Conservation (phyloP, 305 asterid species). For the Solanum hybrid region DNA sequence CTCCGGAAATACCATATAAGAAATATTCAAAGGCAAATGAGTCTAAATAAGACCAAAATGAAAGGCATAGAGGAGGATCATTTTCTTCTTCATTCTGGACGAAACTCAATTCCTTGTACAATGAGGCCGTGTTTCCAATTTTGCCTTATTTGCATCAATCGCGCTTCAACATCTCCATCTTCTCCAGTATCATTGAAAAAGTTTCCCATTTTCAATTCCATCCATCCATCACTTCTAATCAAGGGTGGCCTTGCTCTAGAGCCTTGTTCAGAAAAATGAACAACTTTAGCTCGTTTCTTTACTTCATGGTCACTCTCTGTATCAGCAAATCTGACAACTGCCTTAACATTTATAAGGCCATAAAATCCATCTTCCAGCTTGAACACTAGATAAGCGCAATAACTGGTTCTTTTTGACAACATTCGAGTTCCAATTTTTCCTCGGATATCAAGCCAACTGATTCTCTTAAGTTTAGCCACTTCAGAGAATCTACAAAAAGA, state of each 20-base stretch:
- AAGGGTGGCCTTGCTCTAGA: not conserved
- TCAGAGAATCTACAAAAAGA: not conserved
- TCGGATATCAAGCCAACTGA: constrained; percentile 33
- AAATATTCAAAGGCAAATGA: not conserved
- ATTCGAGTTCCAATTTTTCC: constrained; percentile 20
- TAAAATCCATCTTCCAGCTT: not conserved
- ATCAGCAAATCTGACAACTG: not conserved
- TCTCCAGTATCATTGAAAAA: constrained; percentile 16
- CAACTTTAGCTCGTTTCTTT: not conserved
- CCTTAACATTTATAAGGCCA: constrained; percentile 22
- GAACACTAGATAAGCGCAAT: constrained; percentile 10
- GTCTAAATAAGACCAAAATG: not conserved
- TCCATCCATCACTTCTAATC: constrained; percentile 17
- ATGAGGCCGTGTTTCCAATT: constrained; percentile 16
- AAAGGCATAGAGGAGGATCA: not conserved
- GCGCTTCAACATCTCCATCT: constrained; percentile 31
- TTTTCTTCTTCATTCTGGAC: constrained; percentile 9
- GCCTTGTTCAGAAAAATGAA: not conserved
- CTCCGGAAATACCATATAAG: not conserved
- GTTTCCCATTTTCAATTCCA: constrained; percentile 36
- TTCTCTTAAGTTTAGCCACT: not conserved
- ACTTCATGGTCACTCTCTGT: not conserved
- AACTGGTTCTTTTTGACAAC: constrained; percentile 8
- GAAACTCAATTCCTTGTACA: constrained; percentile 8
- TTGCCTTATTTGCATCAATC: constrained; percentile 32